These are phyloP conservation scores for Allantophomopsis lycopodina DNA, from an alignment of 2,329 filamentous ascomycete genomes.

Conservation along the genomic window DNA sequence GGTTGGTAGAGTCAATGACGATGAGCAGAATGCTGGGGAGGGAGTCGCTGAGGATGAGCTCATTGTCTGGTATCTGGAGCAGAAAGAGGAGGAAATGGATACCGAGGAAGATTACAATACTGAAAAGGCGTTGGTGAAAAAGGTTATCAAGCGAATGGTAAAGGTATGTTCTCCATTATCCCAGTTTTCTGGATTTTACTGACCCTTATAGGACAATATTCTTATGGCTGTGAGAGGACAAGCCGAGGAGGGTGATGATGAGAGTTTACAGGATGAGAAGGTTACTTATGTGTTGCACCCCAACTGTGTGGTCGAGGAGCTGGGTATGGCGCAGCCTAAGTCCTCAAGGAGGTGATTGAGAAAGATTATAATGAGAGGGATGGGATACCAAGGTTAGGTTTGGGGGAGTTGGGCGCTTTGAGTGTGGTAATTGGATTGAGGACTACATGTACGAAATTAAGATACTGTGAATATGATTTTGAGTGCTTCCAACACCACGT, in stretches of 20 bases:
- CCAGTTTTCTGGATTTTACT: conserved; percentile 18
- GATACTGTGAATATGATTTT: too few species aligned
- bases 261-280: conserved; percentile 27
- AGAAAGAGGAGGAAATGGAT: conserved; percentile 71
- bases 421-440: too few species aligned
- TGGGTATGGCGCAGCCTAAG: conserved; percentile 2
- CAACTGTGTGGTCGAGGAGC: conserved; percentile 68
- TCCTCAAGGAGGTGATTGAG: too few species aligned
- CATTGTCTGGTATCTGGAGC: conserved; percentile 81
- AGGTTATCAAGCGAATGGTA: conserved; percentile 91
- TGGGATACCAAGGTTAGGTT: too few species aligned
- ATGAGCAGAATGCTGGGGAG: conserved; percentile 62
- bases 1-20: conserved; percentile 70
- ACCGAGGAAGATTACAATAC: conserved; percentile 68
- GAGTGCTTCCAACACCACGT: too few species aligned
- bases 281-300: conserved; percentile 85
- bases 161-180: conserved; percentile 48
- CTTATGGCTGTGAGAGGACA: conserved; percentile 65
- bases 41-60: conserved; percentile 77
- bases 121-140: conserved; percentile 60
- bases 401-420: too few species aligned
- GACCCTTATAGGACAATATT: conserved; percentile 66
- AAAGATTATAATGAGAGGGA: too few species aligned
- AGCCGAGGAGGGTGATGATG: conserved; percentile 31
- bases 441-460: too few species aligned